Evolutionary conservation across 495 filamentous ascomycete species (phyloP), one percentile per base, ranked within the genome.

Genomic region (Delitschia confertaspora): DNA sequence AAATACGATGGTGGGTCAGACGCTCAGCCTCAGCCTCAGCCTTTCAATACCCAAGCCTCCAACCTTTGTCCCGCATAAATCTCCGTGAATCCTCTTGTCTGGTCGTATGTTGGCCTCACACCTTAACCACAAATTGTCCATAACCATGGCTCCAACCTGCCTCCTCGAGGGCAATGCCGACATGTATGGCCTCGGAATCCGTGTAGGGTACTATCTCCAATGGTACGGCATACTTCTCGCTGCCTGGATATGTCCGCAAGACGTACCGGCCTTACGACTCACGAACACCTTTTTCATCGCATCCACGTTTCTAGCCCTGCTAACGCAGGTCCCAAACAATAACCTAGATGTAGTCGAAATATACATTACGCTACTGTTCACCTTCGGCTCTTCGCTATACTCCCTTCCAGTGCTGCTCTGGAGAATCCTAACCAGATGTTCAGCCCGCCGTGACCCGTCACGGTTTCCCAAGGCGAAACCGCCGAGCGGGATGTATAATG

Each of bases 341-440:
- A 21, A 18, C 8, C 14, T 46, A 3, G 33, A 46, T 3, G 33
- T 22, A n/a, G 22, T 46, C 16, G 42, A 46, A 6, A 46, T 46
- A 13, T 46, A 46, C 24, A 46, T 46, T 25, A 46, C 42, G n/a
- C 20, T 46, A 6, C 30, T 46, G 8, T 23, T 46, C 19, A 46
- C 42, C 5, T 46, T 46, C 33, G 42, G 42, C 7, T 33, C 14
- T 10, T 17, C 22, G 3, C 16, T 46, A 4, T 19, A 22, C 17
- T 6, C 8, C 3, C 33, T 38, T 7, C 11, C 21, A 8, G 17
- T 46, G 3, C 21, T 46, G 3, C 21, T 46, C 32, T 46, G 42
- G 42, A 32, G 42, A 3, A n/a, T 46, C 17, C 23, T 21, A 7
- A 38, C 30, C 7, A 6, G 33, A 2, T 37, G 13, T 20, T 4